Percentiles rank a stretch among this genome's conserved stretches.
phyloP scores from a whole-genome alignment of 768 basidiomycete genomes.

The Leccinum longicurvipes region DNA sequence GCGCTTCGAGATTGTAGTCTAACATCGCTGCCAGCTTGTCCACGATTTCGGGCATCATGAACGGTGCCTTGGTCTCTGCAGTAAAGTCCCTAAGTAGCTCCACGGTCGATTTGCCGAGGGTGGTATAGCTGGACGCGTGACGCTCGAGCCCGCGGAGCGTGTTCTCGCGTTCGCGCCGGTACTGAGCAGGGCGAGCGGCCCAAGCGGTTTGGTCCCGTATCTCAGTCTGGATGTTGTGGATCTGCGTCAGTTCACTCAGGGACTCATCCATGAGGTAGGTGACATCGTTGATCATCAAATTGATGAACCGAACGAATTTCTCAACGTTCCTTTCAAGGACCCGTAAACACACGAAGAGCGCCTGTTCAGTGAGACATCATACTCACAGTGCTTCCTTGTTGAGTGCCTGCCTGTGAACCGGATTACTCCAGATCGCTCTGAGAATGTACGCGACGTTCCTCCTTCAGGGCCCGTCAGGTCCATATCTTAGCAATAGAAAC shows the following conservation, averaged over 20 bases:
- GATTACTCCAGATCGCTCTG: constrained; percentile 90
- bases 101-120: constrained; percentile 86
- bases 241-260: constrained; percentile 81
- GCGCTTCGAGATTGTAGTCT: constrained; percentile 86
- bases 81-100: constrained; percentile 89
- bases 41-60: constrained; percentile 96
- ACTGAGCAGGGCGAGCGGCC: constrained; percentile 59
- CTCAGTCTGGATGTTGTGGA: constrained; percentile 80
- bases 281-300: constrained; percentile 98
- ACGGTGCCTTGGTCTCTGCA: constrained; percentile 85
- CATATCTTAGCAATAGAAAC: neutral
- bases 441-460: constrained; percentile 86
- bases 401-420: constrained; percentile 82
- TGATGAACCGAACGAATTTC: constrained; percentile 93
- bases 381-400: constrained; percentile 73
- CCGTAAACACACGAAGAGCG: neutral
- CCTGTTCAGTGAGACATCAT: neutral
- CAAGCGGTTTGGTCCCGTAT: constrained; percentile 77
- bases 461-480: constrained; percentile 38
- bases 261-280: constrained; percentile 98
- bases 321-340: constrained; percentile 65
- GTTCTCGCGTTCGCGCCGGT: constrained; percentile 81
- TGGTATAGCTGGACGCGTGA: constrained; percentile 81
- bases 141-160: constrained; percentile 78
- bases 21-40: constrained; percentile 94